Conservation (phyloP, 495 filamentous ascomycete genomes). For the Usnea hakonensis region DNA sequence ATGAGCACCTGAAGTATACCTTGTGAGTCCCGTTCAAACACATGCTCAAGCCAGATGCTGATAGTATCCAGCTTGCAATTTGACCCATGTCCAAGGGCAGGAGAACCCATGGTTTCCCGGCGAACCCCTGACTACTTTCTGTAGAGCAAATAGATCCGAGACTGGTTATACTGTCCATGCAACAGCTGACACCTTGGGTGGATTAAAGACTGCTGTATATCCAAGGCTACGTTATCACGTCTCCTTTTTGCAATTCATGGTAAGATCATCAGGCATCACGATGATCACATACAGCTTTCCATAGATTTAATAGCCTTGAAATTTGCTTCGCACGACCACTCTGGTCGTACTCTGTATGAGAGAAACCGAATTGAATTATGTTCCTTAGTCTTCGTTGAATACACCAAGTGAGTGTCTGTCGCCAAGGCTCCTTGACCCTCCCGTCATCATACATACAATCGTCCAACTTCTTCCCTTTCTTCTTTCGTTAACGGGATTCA, state of each 20-base stretch:
- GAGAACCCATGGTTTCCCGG: slow-evolving; percentile 97
- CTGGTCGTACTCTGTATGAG: neutral
- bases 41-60: slow-evolving; percentile 14
- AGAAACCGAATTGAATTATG: neutral
- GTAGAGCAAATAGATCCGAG: slow-evolving; percentile 36
- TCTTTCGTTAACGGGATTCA: neutral
- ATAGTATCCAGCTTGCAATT: slow-evolving; percentile 77
- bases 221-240: slow-evolving; percentile 1
- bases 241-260: neutral
- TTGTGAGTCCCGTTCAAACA: slow-evolving; percentile 60
- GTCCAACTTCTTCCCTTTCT: neutral
- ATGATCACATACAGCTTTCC: slow-evolving; percentile 1
- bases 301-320: slow-evolving; percentile 11
- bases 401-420: neutral
- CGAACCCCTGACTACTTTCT: slow-evolving; percentile 98
- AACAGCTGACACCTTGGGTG: neutral
- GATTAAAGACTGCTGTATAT: slow-evolving; percentile 8
- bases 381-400: neutral
- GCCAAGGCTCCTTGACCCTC: neutral
- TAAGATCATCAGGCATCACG: neutral
- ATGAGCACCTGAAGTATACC: slow-evolving; percentile 98
- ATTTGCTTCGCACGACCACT: neutral
- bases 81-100: slow-evolving; percentile 93
- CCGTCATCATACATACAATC: neutral
- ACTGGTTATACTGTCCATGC: neutral